phyloP scores from a whole-genome alignment of 495 filamentous ascomycete genomes.

The Aspergillus saccharolyticus region DNA sequence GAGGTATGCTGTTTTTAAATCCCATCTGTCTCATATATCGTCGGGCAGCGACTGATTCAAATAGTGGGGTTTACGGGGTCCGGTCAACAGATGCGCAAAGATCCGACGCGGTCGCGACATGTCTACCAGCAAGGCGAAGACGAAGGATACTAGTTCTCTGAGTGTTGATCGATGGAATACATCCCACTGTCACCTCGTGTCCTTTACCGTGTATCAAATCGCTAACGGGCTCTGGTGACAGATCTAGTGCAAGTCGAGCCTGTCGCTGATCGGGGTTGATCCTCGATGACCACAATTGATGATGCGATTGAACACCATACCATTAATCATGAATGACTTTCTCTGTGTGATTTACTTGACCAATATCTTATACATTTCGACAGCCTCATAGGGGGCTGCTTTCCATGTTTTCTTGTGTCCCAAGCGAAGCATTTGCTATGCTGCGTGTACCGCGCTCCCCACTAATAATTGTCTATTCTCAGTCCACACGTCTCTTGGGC shows the following conservation, averaged over 20 bases:
- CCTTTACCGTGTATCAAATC: slow-evolving; percentile 1
- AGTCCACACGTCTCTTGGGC: no score
- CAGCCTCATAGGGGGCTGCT: no score
- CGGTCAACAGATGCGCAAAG: slow-evolving; percentile 90
- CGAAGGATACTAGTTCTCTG: slow-evolving; percentile 43
- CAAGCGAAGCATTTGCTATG: neutral
- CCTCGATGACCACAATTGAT: neutral
- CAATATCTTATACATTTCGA: neutral
- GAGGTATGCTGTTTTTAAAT: slow-evolving; percentile 58
- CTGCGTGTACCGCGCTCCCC: no score
- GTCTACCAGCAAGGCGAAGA: slow-evolving; percentile 82
- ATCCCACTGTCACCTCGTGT: neutral
- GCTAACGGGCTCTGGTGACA: slow-evolving; percentile 5
- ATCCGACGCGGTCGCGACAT: slow-evolving; percentile 74
- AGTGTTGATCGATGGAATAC: neutral
- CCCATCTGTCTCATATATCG: neutral
- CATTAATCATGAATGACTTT: neutral
- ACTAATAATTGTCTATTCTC: no score
- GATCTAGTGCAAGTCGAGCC: slow-evolving; percentile 4
- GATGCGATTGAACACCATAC: neutral
- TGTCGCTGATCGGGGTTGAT: neutral
- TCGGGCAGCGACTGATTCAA: slow-evolving; percentile 2
- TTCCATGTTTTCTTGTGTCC: neutral
- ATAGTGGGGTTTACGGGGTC: slow-evolving; percentile 94
- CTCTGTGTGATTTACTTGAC: neutral